Conservation (phyloP, 257 asterid species). For the Galeopsis tetrahit region DNA sequence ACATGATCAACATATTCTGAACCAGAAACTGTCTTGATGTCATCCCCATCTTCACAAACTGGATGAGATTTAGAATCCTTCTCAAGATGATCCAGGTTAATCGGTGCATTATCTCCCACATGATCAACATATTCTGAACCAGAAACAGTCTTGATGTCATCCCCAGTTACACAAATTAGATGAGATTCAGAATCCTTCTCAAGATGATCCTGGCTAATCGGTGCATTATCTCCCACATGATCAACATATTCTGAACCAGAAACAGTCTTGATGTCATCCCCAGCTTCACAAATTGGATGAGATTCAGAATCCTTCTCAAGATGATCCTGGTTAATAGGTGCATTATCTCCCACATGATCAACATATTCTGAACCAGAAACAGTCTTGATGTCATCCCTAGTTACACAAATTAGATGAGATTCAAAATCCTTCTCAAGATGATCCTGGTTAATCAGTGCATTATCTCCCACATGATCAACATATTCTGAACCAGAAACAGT, state of each 20-base stretch:
- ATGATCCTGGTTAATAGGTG: constrained; percentile 17
- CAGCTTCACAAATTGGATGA: too few relatives aligned
- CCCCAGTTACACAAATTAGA: constrained; percentile 12
- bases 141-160: too few relatives aligned
- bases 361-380: constrained; percentile 29
- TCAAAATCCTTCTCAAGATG: constrained; percentile 23
- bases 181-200: constrained; percentile 9
- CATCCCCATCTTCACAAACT: background rate
- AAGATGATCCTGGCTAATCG: too few relatives aligned
- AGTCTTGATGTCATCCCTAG: background rate
- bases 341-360: constrained; percentile 22
- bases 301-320: too few relatives aligned
- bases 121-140: too few relatives aligned
- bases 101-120: too few relatives aligned
- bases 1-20: too few relatives aligned
- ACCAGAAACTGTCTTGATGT: too few relatives aligned
- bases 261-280: too few relatives aligned
- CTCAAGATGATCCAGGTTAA: too few relatives aligned
- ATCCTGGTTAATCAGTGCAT: constrained; percentile 29
- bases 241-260: too few relatives aligned
- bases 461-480: constrained; percentile 20
- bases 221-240: too few relatives aligned
- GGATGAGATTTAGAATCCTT: constrained; percentile 25
- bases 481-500: constrained; percentile 29
- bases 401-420: background rate